phyloP scores from a whole-genome alignment of 2,329 filamentous ascomycete genomes.

The Rutstroemia sp. region DNA sequence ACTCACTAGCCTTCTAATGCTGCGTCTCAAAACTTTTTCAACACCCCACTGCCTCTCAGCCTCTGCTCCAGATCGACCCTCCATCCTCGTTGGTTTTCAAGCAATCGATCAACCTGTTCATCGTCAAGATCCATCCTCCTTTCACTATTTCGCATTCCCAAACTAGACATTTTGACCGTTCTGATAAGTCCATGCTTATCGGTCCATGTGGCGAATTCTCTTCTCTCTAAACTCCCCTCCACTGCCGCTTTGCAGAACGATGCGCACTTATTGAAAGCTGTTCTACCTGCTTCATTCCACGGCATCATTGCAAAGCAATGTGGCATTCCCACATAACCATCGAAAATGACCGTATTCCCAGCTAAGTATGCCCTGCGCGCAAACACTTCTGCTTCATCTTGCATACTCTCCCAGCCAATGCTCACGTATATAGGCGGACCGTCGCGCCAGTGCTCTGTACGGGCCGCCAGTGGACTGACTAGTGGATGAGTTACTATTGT shows the following conservation, averaged over 20 bases:
- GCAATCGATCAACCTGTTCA: background rate
- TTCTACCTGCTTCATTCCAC: slow-evolving; percentile 3
- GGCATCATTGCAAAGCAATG: slow-evolving; percentile 59
- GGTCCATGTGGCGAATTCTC: background rate
- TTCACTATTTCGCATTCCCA: slow-evolving; percentile 2
- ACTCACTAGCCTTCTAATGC: background rate
- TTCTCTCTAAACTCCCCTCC: background rate
- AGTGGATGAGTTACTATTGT: slow-evolving; percentile 56
- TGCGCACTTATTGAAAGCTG: slow-evolving; percentile 3
- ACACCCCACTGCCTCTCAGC: background rate
- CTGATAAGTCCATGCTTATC: background rate
- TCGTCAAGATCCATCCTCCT: slow-evolving; percentile 2
- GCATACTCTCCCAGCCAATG: slow-evolving; percentile 64
- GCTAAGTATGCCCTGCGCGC: slow-evolving; percentile 48
- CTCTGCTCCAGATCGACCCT: background rate
- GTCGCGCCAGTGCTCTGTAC: slow-evolving; percentile 46
- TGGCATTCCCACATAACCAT: slow-evolving; percentile 76
- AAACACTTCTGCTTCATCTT: slow-evolving; percentile 58
- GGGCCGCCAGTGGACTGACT: slow-evolving; percentile 51
- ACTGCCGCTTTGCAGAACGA: background rate
- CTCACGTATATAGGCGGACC: slow-evolving; percentile 61
- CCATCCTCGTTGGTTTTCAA: background rate
- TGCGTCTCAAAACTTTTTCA: background rate
- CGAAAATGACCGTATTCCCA: slow-evolving; percentile 54
- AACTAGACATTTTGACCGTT: background rate